phyloP scores from a whole-genome alignment of 2,329 filamentous ascomycete genomes.

The Xylariales sp. region DNA sequence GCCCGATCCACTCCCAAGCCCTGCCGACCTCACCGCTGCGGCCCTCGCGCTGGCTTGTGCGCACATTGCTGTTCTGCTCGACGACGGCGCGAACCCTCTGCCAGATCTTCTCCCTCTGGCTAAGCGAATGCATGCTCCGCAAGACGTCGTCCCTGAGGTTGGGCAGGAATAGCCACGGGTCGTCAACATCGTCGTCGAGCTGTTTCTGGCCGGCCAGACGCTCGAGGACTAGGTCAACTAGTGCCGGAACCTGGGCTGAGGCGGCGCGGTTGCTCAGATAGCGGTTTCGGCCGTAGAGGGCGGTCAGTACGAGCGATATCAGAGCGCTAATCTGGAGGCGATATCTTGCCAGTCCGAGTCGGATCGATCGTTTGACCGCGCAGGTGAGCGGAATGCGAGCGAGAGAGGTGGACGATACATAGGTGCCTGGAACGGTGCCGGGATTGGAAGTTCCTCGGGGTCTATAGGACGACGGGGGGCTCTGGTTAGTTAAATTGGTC shows the following conservation, averaged over 20 bases:
- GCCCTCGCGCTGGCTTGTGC: constrained; percentile 66
- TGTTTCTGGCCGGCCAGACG: constrained; percentile 80
- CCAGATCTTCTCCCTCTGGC: constrained; percentile 79
- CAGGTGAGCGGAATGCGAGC: constrained; percentile 84
- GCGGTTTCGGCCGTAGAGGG: constrained; percentile 60
- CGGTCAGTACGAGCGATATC: constrained; percentile 41
- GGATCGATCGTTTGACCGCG: constrained; percentile 71
- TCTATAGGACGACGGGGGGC: constrained; percentile 68
- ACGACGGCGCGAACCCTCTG: constrained; percentile 76
- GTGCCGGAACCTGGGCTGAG: constrained; percentile 68
- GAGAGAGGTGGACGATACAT: constrained; percentile 82
- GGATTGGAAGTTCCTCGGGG: constrained; percentile 48
- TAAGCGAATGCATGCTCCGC: constrained; percentile 71
- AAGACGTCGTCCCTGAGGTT: constrained; percentile 91
- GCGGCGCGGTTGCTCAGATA: constrained; percentile 61
- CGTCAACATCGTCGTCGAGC: constrained; percentile 59
- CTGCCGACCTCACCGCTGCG: constrained; percentile 60
- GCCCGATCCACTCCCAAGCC: constrained; percentile 68
- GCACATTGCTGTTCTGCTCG: constrained; percentile 89
- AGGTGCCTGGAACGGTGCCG: constrained; percentile 55
- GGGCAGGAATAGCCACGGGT: constrained; percentile 79
- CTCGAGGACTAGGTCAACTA: constrained; percentile 82
- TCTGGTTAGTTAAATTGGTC: constrained; percentile 80
- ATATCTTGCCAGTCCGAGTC: constrained; percentile 80
- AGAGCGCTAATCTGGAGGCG: constrained; percentile 74